Conservation (phyloP, 352 stramenopile genomes). For the Halophytophthora batemanensis region DNA sequence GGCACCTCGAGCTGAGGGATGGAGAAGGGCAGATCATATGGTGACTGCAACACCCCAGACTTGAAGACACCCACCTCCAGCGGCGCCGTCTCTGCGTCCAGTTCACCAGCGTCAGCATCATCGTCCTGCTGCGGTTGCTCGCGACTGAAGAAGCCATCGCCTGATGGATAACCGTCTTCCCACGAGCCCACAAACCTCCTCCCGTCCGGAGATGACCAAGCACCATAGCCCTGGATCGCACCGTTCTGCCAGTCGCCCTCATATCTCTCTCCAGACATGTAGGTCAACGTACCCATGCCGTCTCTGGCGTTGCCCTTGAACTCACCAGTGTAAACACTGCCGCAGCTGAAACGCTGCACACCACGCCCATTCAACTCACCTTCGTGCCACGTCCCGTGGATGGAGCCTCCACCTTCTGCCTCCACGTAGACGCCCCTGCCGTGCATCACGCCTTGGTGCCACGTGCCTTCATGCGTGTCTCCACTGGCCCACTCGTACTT, state of each 20-base stretch:
- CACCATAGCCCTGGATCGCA: slow-evolving; percentile 59
- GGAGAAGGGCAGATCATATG: slow-evolving; percentile 35
- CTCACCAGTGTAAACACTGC: slow-evolving; percentile 50
- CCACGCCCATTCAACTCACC: slow-evolving; percentile 42
- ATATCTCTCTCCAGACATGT: slow-evolving; percentile 59
- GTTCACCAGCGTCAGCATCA: slow-evolving; percentile 17
- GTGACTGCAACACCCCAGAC: slow-evolving; percentile 34
- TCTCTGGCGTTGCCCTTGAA: slow-evolving; percentile 44
- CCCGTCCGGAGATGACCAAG: slow-evolving; percentile 45
- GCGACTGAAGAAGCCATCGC: slow-evolving; percentile 50
- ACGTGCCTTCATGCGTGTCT: slow-evolving; percentile 61
- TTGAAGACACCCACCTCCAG: slow-evolving; percentile 44
- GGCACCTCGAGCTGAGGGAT: slow-evolving; percentile 38
- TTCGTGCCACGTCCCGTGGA: slow-evolving; percentile 48
- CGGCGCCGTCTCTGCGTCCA: slow-evolving; percentile 11
- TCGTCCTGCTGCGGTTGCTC: slow-evolving; percentile 19
- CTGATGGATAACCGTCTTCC: slow-evolving; percentile 46
- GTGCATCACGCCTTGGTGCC: slow-evolving; percentile 57
- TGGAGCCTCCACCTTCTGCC: slow-evolving; percentile 18
- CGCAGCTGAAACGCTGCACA: slow-evolving; percentile 53
- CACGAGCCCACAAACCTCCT: slow-evolving; percentile 56
- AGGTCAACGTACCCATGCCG: slow-evolving; percentile 56
- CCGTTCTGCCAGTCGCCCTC: slow-evolving; percentile 62
- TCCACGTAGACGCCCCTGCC: slow-evolving; percentile 54
- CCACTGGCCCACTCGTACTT: slow-evolving; percentile 72